Evolutionary conservation across 805 yeast genomes (phyloP).

Genomic region (Candida arabinofermentans): DNA sequence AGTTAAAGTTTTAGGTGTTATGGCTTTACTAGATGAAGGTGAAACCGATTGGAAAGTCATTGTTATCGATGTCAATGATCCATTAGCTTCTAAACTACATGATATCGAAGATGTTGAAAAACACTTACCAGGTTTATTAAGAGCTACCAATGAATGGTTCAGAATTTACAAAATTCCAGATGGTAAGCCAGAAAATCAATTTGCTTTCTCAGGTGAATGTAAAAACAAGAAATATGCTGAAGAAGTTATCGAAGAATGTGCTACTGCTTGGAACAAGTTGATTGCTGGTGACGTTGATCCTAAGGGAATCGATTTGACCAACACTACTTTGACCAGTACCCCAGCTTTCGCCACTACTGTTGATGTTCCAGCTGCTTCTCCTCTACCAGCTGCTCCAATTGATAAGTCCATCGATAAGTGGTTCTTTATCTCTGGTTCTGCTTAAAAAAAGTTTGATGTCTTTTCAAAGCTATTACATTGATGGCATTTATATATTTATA

Average conservation of each 20-base stretch:
- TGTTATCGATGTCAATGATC: constrained; percentile 83
- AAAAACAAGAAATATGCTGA: constrained; percentile 83
- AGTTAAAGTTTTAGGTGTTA: constrained; percentile 89
- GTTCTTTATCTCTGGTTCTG: constrained; percentile 91
- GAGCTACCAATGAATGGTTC: constrained; percentile 97
- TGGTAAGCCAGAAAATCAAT: constrained; percentile 94
- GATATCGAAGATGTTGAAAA: constrained; percentile 89
- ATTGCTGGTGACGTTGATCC: constrained; percentile 58
- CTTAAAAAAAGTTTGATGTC: constrained; percentile 23
- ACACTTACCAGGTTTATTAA: constrained; percentile 87
- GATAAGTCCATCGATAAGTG: constrained; percentile 97
- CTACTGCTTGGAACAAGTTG: constrained; percentile 78
- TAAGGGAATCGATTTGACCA: constrained; percentile 70
- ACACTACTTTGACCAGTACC: constrained; percentile 63
- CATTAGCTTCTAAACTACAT: constrained; percentile 79
- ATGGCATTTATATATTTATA: neutral
- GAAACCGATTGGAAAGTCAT: constrained; percentile 91
- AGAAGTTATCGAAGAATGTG: constrained; percentile 77
- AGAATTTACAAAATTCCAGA: constrained; percentile 97
- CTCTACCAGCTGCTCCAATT: constrained; percentile 84
- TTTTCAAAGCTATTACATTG: neutral
- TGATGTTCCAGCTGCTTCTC: constrained; percentile 66
- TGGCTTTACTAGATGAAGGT: constrained; percentile 93
- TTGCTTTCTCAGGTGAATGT: constrained; percentile 95
- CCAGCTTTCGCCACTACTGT: constrained; percentile 47